Evolutionary conservation across 352 stramenopile species (phyloP).

Genomic region (Phytophthora pseudosyringae): DNA sequence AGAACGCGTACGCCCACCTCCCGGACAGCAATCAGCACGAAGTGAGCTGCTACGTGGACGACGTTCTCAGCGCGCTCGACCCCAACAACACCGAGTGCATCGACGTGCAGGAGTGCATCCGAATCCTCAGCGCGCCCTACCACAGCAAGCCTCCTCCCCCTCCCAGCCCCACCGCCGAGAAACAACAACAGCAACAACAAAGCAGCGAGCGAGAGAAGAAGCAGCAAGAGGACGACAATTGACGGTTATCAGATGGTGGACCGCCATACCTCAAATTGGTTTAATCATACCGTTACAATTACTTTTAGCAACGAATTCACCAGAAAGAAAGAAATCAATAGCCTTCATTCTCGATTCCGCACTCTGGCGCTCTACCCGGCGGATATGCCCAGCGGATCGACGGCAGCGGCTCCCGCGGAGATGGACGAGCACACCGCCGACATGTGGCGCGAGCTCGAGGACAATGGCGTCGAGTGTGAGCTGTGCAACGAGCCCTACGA

Average conservation of each 20-base stretch:
- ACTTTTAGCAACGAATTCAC: slow-evolving; percentile 2
- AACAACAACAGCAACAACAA: not conserved
- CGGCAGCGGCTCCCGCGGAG: slow-evolving; percentile 14
- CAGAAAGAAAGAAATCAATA: slow-evolving; percentile 1
- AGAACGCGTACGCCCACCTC: slow-evolving; percentile 68
- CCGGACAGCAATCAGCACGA: slow-evolving; percentile 74
- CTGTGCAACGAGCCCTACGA: slow-evolving; percentile 88
- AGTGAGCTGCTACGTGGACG: slow-evolving; percentile 75
- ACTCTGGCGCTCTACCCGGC: slow-evolving; percentile 12
- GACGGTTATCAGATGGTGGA: slow-evolving; percentile 22
- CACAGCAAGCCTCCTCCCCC: slow-evolving; percentile 24
- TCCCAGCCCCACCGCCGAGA: slow-evolving; percentile 7
- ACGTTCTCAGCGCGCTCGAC: slow-evolving; percentile 69
- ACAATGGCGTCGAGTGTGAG: slow-evolving; percentile 85
- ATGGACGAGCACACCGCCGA: slow-evolving; percentile 60
- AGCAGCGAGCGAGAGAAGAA: not conserved
- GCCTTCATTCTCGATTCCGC: slow-evolving; percentile 26
- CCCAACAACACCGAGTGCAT: slow-evolving; percentile 78
- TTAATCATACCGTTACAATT: slow-evolving; percentile 18
- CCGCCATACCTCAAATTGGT: slow-evolving; percentile 9
- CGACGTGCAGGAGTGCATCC: slow-evolving; percentile 73
- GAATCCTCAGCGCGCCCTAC: slow-evolving; percentile 62
- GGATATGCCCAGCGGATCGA: slow-evolving; percentile 22
- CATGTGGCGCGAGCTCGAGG: slow-evolving; percentile 77
- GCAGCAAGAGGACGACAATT: not conserved